Conservation (phyloP, 2,329 filamentous ascomycete species). For the Botrytis galanthina region DNA sequence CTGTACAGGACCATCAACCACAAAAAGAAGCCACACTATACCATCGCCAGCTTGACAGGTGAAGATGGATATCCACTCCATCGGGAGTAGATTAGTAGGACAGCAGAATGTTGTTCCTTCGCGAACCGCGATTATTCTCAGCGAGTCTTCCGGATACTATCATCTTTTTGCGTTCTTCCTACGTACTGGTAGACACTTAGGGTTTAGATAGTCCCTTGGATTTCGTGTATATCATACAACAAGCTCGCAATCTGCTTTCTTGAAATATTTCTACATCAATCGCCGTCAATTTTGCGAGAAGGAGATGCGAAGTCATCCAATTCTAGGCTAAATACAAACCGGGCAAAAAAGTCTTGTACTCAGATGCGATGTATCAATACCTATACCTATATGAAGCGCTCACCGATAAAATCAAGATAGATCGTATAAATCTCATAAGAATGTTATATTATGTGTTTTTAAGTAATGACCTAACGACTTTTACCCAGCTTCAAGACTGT, state of each 20-base stretch:
- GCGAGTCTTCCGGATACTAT: background rate
- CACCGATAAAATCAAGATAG: background rate
- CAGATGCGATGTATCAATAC: background rate
- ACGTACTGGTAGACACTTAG: background rate
- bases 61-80: background rate
- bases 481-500: background rate
- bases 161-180: background rate
- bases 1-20: background rate
- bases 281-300: background rate
- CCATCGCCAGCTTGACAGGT: background rate
- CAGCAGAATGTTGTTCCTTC: background rate
- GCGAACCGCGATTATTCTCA: background rate
- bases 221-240: background rate
- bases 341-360: background rate
- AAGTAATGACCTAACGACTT: background rate
- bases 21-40: background rate
- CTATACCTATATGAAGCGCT: background rate
- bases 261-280: background rate
- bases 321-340: background rate
- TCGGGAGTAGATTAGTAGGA: background rate
- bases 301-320: background rate
- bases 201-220: background rate
- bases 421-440: background rate
- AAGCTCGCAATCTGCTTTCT: background rate
- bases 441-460: background rate